Percentiles rank a stretch among this genome's conserved stretches.
Conservation (phyloP, 169 alveolate species). For the Plasmodium vivax region DNA sequence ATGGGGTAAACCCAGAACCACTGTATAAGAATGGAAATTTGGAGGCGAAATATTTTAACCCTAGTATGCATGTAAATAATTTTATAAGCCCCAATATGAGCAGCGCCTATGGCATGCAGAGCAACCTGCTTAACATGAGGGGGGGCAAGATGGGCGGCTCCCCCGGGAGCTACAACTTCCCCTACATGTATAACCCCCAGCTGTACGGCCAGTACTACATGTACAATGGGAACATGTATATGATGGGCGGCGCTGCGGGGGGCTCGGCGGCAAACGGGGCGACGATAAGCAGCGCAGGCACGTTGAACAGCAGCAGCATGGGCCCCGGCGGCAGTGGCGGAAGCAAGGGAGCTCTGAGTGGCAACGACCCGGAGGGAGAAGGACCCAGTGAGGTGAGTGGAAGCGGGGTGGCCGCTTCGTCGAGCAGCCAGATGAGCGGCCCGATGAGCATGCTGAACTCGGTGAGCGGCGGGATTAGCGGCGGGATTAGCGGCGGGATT, state of each 20-base stretch:
- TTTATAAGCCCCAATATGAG: neutral
- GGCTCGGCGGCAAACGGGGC: neutral
- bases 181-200: conserved; percentile 40
- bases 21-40: conserved; percentile 28
- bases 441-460: neutral
- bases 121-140: neutral
- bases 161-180: conserved; percentile 25
- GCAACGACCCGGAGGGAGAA: neutral
- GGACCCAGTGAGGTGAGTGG: neutral
- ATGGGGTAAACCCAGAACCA: neutral
- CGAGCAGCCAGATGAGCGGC: neutral
- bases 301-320: neutral
- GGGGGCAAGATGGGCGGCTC: neutral
- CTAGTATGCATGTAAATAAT: conserved; percentile 23
- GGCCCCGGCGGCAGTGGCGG: neutral
- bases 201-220: conserved; percentile 47
- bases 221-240: conserved; percentile 60
- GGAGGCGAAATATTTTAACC: conserved; percentile 30
- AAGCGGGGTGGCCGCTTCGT: neutral
- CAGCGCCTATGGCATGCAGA: neutral
- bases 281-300: neutral
- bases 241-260: neutral
- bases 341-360: neutral
- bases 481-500: neutral
- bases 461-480: neutral